phyloP scores from a whole-genome alignment of 306 rosid genomes.

The Dalbergia cochinchinensis region DNA sequence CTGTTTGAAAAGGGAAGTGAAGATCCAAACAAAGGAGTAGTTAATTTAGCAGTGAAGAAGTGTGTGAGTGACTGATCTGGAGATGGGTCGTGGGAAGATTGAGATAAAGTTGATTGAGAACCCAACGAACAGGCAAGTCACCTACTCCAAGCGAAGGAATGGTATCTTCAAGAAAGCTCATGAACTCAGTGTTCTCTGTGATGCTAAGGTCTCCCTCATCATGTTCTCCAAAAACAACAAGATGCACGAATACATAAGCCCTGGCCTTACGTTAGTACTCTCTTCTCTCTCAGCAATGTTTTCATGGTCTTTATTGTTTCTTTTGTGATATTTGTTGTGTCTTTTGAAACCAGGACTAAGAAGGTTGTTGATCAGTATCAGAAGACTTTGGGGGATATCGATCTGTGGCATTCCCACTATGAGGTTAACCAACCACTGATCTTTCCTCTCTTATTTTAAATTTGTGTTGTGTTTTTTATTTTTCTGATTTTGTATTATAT shows the following conservation, averaged over 20 bases:
- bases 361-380: conserved; percentile 74
- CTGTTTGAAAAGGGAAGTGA: background rate
- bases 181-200: conserved; percentile 90
- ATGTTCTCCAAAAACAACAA: conserved; percentile 72
- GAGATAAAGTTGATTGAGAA: conserved; percentile 84
- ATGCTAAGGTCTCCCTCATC: conserved; percentile 85
- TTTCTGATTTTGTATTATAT: conserved; percentile 1
- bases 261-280: conserved; percentile 56
- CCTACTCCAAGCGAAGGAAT: conserved; percentile 82
- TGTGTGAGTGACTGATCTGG: background rate
- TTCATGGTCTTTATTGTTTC: background rate
- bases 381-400: conserved; percentile 55
- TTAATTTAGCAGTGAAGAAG: background rate
- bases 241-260: conserved; percentile 75
- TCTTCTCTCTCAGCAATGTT: background rate
- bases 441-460: background rate
- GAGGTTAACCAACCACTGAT: conserved; percentile 57
- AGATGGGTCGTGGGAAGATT: conserved; percentile 85
- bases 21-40: background rate
- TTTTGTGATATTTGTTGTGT: background rate
- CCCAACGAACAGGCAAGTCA: conserved; percentile 87
- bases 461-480: background rate
- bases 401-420: conserved; percentile 78
- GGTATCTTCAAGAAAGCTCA: conserved; percentile 93
- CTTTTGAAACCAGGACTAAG: conserved; percentile 60